Percentiles rank a stretch among this genome's conserved stretches.
Evolutionary conservation across 1,139 yeast genomes (phyloP).

Genomic region (Candida glucosophila): DNA sequence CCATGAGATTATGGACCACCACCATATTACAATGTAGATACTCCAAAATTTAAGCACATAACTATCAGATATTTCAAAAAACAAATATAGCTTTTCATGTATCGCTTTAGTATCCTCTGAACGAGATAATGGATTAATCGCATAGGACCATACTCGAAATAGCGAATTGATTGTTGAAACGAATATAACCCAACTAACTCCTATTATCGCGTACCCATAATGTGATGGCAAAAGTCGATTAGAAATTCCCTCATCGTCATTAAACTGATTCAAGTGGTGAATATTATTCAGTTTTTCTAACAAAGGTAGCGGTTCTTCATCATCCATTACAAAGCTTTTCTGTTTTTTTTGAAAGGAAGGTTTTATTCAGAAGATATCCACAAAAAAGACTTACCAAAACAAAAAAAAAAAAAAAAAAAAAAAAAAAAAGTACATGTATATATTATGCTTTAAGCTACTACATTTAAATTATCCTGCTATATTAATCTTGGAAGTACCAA

Average conservation of each 20-base stretch:
- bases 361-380: no score
- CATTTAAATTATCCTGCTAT: constrained; percentile 17
- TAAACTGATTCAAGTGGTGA: background rate
- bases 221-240: constrained; percentile 2
- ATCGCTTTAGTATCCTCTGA: constrained; percentile 4
- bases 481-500: constrained; percentile 33
- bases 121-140: constrained; percentile 23
- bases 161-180: constrained; percentile 33
- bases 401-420: no score
- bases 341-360: no score
- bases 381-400: no score
- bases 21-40: constrained; percentile 57
- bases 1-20: constrained; percentile 74
- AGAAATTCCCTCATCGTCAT: constrained; percentile 1
- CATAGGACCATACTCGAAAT: constrained; percentile 36
- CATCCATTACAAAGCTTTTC: no score
- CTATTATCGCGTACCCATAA: constrained; percentile 31
- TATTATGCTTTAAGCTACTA: no score
- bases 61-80: constrained; percentile 25
- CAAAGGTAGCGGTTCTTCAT: constrained; percentile 7
- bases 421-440: no score
- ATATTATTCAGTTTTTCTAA: no score
- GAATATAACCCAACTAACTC: constrained; percentile 33
- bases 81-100: constrained; percentile 8
- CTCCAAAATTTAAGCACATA: constrained; percentile 46